Conservation (phyloP, 257 asterid species). For the Linderniella brevidens region DNA sequence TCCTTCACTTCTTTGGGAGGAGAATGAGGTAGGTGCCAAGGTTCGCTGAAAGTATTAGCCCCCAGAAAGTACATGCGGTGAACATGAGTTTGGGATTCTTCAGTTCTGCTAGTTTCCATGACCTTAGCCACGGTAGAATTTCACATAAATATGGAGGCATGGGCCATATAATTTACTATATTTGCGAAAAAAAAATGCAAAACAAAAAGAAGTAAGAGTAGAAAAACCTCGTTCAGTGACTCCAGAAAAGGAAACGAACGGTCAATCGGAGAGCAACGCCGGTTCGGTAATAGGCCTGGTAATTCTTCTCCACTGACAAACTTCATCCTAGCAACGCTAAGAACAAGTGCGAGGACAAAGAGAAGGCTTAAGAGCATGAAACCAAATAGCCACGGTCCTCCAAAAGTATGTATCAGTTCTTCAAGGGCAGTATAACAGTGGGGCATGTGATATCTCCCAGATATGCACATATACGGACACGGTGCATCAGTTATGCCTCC, state of each 20-base stretch:
- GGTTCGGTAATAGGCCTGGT: slow-evolving; percentile 90
- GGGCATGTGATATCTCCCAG: slow-evolving; percentile 94
- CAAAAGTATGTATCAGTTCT: slow-evolving; percentile 88
- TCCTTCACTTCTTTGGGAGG: slow-evolving; percentile 89
- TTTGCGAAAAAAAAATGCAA: neutral
- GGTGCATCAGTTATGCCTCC: slow-evolving; percentile 90
- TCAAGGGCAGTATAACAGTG: slow-evolving; percentile 94
- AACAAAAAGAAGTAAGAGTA: too few species aligned
- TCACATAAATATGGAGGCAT: too few species aligned
- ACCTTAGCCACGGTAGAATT: slow-evolving; percentile 32
- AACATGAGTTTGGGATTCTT: slow-evolving; percentile 92
- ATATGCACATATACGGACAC: slow-evolving; percentile 83
- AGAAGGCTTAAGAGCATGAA: slow-evolving; percentile 82
- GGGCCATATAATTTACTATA: neutral
- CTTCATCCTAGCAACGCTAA: slow-evolving; percentile 98
- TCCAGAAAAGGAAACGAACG: slow-evolving; percentile 96
- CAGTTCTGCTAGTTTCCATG: slow-evolving; percentile 92
- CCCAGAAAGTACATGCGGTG: slow-evolving; percentile 94
- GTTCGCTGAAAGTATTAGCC: slow-evolving; percentile 82
- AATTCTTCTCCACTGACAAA: slow-evolving; percentile 83
- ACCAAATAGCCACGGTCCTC: slow-evolving; percentile 98
- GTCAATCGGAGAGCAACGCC: slow-evolving; percentile 84
- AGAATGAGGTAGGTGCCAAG: slow-evolving; percentile 97
- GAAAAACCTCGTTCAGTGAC: slow-evolving; percentile 76
- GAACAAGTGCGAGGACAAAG: slow-evolving; percentile 71